Conservation (phyloP, 148 eudicot species). For the Diospyros lotus region DNA sequence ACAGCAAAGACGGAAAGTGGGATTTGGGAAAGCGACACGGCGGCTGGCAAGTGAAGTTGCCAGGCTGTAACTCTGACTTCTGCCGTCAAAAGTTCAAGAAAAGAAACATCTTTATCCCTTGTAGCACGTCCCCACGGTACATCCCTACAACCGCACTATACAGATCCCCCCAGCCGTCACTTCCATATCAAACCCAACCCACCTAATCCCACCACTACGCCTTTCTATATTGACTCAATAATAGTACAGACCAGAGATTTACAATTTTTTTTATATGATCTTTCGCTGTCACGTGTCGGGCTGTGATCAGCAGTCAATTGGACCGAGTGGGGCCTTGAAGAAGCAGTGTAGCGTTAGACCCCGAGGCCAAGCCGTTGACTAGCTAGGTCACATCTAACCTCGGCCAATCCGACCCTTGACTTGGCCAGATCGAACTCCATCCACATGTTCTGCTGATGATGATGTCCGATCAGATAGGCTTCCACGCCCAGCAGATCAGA, state of each 20-base stretch:
- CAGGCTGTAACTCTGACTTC: slow-evolving; percentile 9
- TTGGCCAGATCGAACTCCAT: slow-evolving; percentile 77
- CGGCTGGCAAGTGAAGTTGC: neutral
- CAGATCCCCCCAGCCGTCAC: neutral
- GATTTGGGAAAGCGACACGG: neutral
- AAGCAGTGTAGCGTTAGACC: neutral
- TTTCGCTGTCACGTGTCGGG: neutral
- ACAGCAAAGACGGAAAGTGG: no score
- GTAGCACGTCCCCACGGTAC: neutral
- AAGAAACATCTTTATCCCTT: neutral
- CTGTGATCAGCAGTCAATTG: slow-evolving; percentile 1
- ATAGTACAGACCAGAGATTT: neutral
- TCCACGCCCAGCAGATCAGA: slow-evolving; percentile 76
- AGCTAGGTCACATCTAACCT: slow-evolving; percentile 75
- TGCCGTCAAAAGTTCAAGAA: neutral
- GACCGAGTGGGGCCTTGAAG: slow-evolving; percentile 4
- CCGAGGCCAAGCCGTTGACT: slow-evolving; percentile 56
- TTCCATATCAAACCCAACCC: neutral
- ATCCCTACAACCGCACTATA: neutral
- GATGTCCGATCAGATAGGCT: slow-evolving; percentile 76
- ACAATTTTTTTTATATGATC: neutral
- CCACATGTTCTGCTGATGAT: slow-evolving; percentile 93
- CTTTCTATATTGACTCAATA: neutral
- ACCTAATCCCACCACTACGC: neutral
- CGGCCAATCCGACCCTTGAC: slow-evolving; percentile 72